Base-by-base conservation (phyloP, 1,284 basidiomycete genomes). In the Malassezia sp. region DNA sequence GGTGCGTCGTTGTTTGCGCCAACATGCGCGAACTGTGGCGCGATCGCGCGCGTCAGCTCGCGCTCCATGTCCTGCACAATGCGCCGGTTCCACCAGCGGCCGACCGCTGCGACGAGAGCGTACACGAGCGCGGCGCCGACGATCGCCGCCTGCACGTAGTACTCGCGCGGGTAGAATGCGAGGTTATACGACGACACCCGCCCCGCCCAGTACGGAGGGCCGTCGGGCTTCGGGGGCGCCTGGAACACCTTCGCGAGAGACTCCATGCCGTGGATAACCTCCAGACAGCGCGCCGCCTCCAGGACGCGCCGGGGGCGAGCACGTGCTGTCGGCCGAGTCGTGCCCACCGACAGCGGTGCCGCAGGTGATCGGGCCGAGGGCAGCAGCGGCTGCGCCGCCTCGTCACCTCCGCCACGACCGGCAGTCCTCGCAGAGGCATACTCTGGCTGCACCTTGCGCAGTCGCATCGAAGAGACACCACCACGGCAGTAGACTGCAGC, bases 21-120 rank as follows among this genome's bases (percentile, higher is more conserved):
- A 23, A 59, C 55, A 17, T 59, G 34, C 15, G 41, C 41, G 36
- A 52, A 55, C 38, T 57, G 45, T n/a, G 20, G 37, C 29, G 39
- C 29, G 14, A 40, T 32, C 18, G 45, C 36, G 10, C 15, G 29
- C 1, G 8, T 29, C 23, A 42, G 31, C 15, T 11, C 23, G 5
- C n/a, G 27, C 15, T 18, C 17, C 26, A 38, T 39, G n/a, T 31
- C 28, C 9, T 15, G 18, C 26, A 31, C 32, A 9, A 21, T 21
- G 32, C 38, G 39, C 3, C 28, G 32, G 20, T 52, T 48, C 23
- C 35, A 22, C 34, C 29, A 23, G 15, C 42, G 36, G 3, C 42
- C 48, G 10, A 41, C 10, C 22, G 26, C 17, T 3, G 41, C 28
- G 9, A 28, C 2, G 11, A 49, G 15, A 6, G 38, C 9, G 30